phyloP scores from a whole-genome alignment of 2,329 filamentous ascomycete genomes.

The Calonectria multiphialidica region DNA sequence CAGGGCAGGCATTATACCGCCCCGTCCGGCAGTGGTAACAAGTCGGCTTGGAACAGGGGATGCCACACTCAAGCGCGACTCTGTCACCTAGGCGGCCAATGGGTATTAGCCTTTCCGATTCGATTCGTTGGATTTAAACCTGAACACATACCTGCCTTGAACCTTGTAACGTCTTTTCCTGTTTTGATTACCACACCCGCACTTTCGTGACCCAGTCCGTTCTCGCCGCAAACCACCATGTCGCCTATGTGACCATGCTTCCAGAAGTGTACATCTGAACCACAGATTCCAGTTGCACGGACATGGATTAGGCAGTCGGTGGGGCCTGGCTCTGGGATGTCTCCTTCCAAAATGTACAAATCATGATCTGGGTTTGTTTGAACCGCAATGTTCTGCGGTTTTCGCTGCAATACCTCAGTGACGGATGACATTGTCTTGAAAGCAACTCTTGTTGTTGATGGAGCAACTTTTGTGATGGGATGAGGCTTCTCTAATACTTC shows the following conservation, averaged over 20 bases:
- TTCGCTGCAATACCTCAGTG: conserved; percentile 18
- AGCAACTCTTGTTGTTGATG: neutral
- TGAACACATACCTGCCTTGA: conserved; percentile 11
- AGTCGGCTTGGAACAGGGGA: conserved; percentile 45
- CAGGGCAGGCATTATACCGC: conserved; percentile 54
- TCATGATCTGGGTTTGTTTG: conserved; percentile 78
- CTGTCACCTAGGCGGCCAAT: conserved; percentile 24
- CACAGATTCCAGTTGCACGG: conserved; percentile 78
- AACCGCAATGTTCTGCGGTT: conserved; percentile 70
- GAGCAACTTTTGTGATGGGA: neutral
- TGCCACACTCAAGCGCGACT: conserved; percentile 46
- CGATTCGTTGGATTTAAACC: neutral
- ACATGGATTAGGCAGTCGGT: conserved; percentile 66
- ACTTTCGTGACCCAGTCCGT: conserved; percentile 28
- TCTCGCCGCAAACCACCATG: conserved; percentile 41
- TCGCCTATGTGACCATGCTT: conserved; percentile 49
- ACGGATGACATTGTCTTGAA: neutral
- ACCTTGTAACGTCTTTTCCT: conserved; percentile 16
- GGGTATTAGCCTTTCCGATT: neutral
- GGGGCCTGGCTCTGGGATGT: conserved; percentile 50
- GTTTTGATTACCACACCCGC: conserved; percentile 23
- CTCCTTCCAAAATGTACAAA: conserved; percentile 71
- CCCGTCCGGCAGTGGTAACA: conserved; percentile 52
- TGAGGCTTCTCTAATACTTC: neutral
- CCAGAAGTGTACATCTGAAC: conserved; percentile 56